Base-by-base conservation (phyloP, 306 rosid species). In the Dryas drummondii region DNA sequence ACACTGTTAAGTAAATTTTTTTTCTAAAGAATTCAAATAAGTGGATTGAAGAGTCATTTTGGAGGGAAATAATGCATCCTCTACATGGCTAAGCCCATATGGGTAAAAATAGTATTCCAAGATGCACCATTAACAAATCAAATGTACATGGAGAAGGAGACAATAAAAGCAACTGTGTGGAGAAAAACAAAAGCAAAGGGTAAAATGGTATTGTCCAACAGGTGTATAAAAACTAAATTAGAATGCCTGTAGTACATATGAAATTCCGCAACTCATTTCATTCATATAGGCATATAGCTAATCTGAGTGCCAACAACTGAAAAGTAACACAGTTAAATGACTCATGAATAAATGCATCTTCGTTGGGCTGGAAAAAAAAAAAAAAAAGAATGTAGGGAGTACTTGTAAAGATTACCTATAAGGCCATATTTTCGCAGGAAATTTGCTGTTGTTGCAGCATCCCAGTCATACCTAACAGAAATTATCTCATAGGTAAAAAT, bases 361-460 rank as follows among this genome's bases (percentile, higher is more conserved):
- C 42, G 32, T 59, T 9, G 44, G 17, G 65, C 16, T 16, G n/a
- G 37, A 32, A 19, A 19, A 27, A 27, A 27, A 32, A 32, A 32
- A 1, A 8, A 72, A 5, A 8, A 44, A 58, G 37, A 72, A 17
- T 15, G 42, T 19, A 19, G 53, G 55, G 54, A 51, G 41, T 17
- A 44, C 4, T 5, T 9, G 6, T n/a, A 50, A 58, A 41, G 53
- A 63, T 79, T 73, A 92, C 99, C 96, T 66, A 56, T 69, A 41
- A 90, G 99, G 72, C 92, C 97, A 72, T 90, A 87, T 75, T 92
- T 92, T 57, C 97, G 80, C 71, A 92, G 80, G 93, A 94, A 94
- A 84, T 88, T 92, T 37, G 97, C 92, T 52, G 97, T 9, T 50
- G 99, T 94, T 68, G 99, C 97, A 71, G 97, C 99, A 92, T 92